phyloP scores from a whole-genome alignment of 1,139 yeast genomes.

The Hyphopichia buzzinii region DNA sequence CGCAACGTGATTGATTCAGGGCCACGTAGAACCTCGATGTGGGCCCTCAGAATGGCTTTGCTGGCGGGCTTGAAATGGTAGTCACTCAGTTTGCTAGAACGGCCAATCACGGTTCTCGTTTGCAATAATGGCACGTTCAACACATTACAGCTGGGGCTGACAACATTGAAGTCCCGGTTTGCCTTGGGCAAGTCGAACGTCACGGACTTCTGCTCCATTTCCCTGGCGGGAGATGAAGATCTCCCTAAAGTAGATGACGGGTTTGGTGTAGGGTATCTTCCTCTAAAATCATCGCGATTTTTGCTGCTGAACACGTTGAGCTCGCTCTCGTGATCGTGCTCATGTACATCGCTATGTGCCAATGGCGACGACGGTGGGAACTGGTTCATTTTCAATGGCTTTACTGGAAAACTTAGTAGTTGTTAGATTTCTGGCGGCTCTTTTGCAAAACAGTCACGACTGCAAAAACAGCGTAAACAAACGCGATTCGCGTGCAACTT shows the following conservation, averaged over 20 bases:
- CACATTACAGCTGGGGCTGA: slow-evolving; percentile 39
- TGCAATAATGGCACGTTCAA: slow-evolving; percentile 34
- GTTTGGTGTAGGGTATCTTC: slow-evolving; percentile 51
- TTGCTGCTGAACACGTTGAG: slow-evolving; percentile 14
- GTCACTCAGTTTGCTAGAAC: slow-evolving; percentile 64
- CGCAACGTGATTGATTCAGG: slow-evolving; percentile 34
- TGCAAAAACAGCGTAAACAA: neutral
- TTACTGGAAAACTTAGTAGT: too few relatives aligned
- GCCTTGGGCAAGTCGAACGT: slow-evolving; percentile 9
- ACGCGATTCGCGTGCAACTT: neutral
- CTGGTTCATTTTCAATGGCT: too few relatives aligned
- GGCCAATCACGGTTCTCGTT: slow-evolving; percentile 44
- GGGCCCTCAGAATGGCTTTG: slow-evolving; percentile 67
- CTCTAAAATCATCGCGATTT: slow-evolving; percentile 13
- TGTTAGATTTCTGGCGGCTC: too few relatives aligned
- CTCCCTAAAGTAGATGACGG: slow-evolving; percentile 55
- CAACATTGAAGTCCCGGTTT: slow-evolving; percentile 36
- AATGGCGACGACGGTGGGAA: slow-evolving; percentile 71
- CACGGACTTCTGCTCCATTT: slow-evolving; percentile 6
- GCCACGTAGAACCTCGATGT: slow-evolving; percentile 35
- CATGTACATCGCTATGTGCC: slow-evolving; percentile 25
- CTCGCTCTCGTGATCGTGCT: too few relatives aligned
- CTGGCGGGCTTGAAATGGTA: slow-evolving; percentile 53
- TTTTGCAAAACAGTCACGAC: too few relatives aligned
- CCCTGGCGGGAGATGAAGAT: slow-evolving; percentile 41